These are phyloP conservation scores for Cercospora citrullina DNA, from an alignment of 2,329 filamentous ascomycete genomes.

Conservation along the genomic window DNA sequence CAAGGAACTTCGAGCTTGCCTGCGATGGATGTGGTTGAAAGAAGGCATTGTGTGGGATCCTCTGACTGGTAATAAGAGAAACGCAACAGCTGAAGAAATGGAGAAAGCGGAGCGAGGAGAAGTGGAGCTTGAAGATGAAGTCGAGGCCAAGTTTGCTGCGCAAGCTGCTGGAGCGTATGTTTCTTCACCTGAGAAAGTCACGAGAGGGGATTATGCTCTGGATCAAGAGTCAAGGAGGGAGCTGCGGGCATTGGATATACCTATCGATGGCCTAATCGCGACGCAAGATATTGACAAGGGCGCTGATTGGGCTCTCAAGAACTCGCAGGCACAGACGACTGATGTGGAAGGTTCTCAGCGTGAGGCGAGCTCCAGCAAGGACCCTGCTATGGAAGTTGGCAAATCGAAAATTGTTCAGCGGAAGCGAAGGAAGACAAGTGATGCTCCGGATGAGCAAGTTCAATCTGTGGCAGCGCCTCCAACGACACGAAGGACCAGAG, in stretches of 20 bases:
- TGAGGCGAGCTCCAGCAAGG: neutral
- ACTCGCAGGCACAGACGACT: neutral
- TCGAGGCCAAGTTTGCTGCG: conserved; percentile 33
- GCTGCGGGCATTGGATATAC: neutral
- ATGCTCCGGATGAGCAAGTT: neutral
- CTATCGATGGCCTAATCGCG: neutral
- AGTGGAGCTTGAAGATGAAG: conserved; percentile 46
- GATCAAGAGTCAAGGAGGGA: neutral
- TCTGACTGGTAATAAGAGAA: conserved; percentile 62
- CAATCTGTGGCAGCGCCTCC: neutral
- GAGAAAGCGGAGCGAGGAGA: conserved; percentile 59
- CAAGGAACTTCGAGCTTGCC: conserved; percentile 83
- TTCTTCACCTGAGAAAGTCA: conserved; percentile 15
- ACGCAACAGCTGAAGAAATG: conserved; percentile 56
- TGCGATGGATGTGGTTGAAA: conserved; percentile 89
- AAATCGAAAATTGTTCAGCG: neutral
- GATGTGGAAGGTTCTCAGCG: neutral
- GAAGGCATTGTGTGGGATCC: conserved; percentile 83
- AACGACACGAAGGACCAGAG: neutral
- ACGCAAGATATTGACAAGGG: neutral
- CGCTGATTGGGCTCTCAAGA: conserved; percentile 9
- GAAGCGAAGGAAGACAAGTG: neutral
- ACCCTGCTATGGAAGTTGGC: neutral
- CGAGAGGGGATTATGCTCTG: conserved; percentile 13
- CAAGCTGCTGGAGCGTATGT: conserved; percentile 25